These are phyloP conservation scores for Pseudocercospora vitis DNA, from an alignment of 2,329 filamentous ascomycete genomes.

Conservation along the genomic window DNA sequence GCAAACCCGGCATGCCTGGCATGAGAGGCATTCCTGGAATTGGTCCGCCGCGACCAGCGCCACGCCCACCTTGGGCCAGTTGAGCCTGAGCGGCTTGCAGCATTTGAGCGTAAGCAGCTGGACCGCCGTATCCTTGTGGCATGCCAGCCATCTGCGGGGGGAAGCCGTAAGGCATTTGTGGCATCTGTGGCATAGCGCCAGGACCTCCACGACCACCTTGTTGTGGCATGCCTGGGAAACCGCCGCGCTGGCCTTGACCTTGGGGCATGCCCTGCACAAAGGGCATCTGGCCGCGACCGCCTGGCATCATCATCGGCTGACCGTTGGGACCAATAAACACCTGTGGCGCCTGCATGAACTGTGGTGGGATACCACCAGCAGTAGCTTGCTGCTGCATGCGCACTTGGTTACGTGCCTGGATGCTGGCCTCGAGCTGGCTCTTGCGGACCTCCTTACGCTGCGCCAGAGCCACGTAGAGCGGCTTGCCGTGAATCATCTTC, in stretches of 20 bases:
- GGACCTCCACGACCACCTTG: conserved; percentile 86
- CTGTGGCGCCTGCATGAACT: conserved; percentile 69
- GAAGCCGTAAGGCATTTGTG: conserved; percentile 81
- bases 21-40: conserved; percentile 74
- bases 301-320: conserved; percentile 64
- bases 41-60: conserved; percentile 65
- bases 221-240: conserved; percentile 77
- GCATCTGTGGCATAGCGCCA: conserved; percentile 74
- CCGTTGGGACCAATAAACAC: conserved; percentile 86
- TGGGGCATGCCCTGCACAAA: conserved; percentile 64
- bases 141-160: conserved; percentile 67
- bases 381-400: conserved; percentile 96
- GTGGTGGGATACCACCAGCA: conserved; percentile 73
- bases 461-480: conserved; percentile 93
- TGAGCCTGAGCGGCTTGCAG: conserved; percentile 78
- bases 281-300: conserved; percentile 58
- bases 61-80: conserved; percentile 60
- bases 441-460: conserved; percentile 99
- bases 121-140: conserved; percentile 76
- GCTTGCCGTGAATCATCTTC: conserved; percentile 96
- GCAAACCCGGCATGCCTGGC: conserved; percentile 47
- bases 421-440: conserved; percentile 97
- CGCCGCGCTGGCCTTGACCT: conserved; percentile 77
- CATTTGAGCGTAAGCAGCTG: conserved; percentile 56
- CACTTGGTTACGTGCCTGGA: conserved; percentile 97